Evolutionary conservation across 768 basidiomycete species (phyloP).

Genomic region (Lentinula raphanica): DNA sequence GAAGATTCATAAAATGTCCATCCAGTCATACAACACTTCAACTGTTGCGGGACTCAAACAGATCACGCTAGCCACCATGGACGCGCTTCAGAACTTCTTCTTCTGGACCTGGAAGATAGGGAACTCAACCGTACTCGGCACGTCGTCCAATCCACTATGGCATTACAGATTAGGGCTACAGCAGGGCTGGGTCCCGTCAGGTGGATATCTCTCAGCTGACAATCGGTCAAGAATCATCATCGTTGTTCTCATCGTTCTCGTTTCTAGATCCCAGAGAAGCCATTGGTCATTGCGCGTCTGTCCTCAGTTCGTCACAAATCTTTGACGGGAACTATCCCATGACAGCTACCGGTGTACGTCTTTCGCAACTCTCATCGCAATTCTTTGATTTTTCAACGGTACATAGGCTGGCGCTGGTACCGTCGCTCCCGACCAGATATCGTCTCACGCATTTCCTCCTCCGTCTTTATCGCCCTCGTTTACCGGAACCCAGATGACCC

Average conservation of each 20-base stretch:
- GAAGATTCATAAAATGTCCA: neutral
- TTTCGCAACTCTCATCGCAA: neutral
- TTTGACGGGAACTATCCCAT: conserved; percentile 53
- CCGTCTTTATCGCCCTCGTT: conserved; percentile 46
- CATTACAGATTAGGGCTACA: conserved; percentile 84
- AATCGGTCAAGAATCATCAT: neutral
- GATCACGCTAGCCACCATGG: conserved; percentile 79
- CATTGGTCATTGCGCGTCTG: conserved; percentile 36
- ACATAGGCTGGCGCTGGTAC: conserved; percentile 50
- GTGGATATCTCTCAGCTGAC: conserved; percentile 23
- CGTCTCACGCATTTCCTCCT: conserved; percentile 60
- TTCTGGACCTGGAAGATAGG: conserved; percentile 98
- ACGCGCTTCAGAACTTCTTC: conserved; percentile 88
- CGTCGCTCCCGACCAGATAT: conserved; percentile 46
- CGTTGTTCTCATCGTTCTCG: neutral
- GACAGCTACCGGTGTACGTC: conserved; percentile 61
- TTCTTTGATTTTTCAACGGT: neutral
- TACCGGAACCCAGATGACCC: conserved; percentile 45
- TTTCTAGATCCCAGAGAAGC: conserved; percentile 41
- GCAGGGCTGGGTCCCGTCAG: conserved; percentile 81
- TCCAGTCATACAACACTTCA: conserved; percentile 48
- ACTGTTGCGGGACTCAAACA: conserved; percentile 56
- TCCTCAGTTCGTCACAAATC: conserved; percentile 30
- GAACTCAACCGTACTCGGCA: conserved; percentile 63
- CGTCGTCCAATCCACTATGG: conserved; percentile 76